Percentiles rank a stretch among this genome's conserved stretches.
phyloP scores from a whole-genome alignment of 257 asterid species.

The Echites panduratus region DNA sequence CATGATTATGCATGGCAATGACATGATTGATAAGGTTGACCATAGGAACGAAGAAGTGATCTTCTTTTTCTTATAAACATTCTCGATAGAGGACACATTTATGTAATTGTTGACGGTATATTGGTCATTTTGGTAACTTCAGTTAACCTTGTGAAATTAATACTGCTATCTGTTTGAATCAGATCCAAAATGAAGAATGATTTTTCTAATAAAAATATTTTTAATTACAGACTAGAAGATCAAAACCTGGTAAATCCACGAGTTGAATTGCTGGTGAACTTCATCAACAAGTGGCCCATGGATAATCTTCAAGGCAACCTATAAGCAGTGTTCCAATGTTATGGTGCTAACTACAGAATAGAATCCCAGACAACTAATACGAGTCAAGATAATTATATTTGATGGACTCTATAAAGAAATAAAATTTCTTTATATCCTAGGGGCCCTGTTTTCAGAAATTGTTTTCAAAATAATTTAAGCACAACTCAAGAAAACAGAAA shows the following conservation, averaged over 20 bases:
- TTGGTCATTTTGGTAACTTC: too few relatives aligned
- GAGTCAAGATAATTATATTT: background rate
- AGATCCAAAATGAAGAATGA: background rate
- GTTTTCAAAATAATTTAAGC: background rate
- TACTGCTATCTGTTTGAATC: background rate
- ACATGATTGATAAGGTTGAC: too few relatives aligned
- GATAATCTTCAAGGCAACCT: slow-evolving; percentile 63
- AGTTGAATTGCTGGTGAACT: slow-evolving; percentile 71
- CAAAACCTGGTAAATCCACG: slow-evolving; percentile 80
- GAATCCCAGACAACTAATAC: background rate
- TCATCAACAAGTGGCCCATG: slow-evolving; percentile 76
- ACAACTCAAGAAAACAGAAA: background rate
- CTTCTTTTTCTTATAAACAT: too few relatives aligned
- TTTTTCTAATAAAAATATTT: background rate
- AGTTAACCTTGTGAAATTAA: too few relatives aligned
- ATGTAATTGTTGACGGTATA: too few relatives aligned
- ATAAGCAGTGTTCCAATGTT: slow-evolving; percentile 17
- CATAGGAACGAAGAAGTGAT: too few relatives aligned
- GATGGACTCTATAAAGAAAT: background rate
- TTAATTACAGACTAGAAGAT: background rate
- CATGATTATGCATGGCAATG: too few relatives aligned
- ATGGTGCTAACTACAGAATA: background rate
- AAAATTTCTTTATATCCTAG: background rate
- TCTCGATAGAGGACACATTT: too few relatives aligned
- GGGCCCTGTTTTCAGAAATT: background rate